A percentile compares a stretch with the other conserved stretches of the same genome.
phyloP scores from a whole-genome alignment of 441 rosid genomes.

The Dalechampia spathulata region DNA sequence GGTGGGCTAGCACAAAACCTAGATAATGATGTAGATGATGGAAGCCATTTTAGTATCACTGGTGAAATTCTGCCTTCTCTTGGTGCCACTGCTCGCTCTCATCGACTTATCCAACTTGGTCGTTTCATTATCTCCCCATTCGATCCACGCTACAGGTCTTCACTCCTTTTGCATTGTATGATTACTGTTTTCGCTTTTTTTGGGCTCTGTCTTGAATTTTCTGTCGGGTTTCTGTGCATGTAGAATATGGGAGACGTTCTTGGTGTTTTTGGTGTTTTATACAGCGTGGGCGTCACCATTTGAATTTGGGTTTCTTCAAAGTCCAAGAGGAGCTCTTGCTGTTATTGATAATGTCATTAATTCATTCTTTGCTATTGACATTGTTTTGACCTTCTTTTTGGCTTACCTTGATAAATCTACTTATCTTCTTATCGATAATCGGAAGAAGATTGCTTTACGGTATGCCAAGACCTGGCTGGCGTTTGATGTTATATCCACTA shows the following conservation, averaged over 20 bases:
- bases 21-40: constrained; percentile 24
- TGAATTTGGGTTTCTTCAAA: constrained; percentile 60
- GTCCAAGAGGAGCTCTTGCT: constrained; percentile 38
- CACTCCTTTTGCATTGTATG: too few species aligned
- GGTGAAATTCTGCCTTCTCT: constrained; percentile 70
- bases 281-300: constrained; percentile 92
- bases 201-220: not conserved
- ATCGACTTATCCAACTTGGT: constrained; percentile 36
- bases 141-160: constrained; percentile 56
- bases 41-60: constrained; percentile 44
- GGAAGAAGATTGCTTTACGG: constrained; percentile 52
- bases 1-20: not conserved
- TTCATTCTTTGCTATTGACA: constrained; percentile 57
- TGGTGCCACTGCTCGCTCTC: constrained; percentile 40
- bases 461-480: constrained; percentile 48
- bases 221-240: not conserved
- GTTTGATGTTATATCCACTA: constrained; percentile 62
- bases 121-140: constrained; percentile 62
- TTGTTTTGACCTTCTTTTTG: constrained; percentile 68
- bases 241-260: constrained; percentile 71
- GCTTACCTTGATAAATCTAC: constrained; percentile 71
- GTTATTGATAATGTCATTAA: constrained; percentile 59
- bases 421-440: constrained; percentile 58
- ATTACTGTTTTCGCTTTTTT: not conserved
- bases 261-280: constrained; percentile 70